These are phyloP conservation scores for Huntiella abstrusa DNA, from an alignment of 2,329 filamentous ascomycete genomes.

Conservation along the genomic window DNA sequence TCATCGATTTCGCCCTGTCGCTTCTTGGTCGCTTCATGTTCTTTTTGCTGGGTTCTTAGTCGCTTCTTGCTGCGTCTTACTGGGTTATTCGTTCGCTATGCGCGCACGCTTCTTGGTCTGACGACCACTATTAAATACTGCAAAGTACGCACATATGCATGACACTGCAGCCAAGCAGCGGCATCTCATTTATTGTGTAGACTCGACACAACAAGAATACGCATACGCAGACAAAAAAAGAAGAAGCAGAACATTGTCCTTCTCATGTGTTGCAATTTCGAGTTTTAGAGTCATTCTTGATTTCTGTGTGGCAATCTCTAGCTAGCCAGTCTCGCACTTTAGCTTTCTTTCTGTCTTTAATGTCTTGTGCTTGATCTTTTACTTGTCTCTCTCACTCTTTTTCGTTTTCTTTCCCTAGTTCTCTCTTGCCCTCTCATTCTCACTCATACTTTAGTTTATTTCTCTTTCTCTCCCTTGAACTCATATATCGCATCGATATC, in stretches of 20 bases:
- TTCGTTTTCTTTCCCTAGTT: neutral
- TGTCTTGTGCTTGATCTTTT: neutral
- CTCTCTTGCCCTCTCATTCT: neutral
- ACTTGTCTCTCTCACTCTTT: neutral
- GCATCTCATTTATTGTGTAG: too few relatives aligned
- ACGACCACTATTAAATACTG: too few relatives aligned
- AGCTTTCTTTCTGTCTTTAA: slow-evolving; percentile 10
- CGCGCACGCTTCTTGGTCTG: too few relatives aligned
- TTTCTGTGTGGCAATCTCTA: slow-evolving; percentile 3
- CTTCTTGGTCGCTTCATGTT: too few relatives aligned
- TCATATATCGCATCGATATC: neutral
- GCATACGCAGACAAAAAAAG: neutral
- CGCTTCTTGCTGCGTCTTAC: too few relatives aligned
- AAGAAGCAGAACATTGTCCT: slow-evolving; percentile 1
- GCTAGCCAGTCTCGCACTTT: neutral
- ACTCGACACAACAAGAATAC: too few relatives aligned
- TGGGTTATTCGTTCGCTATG: too few relatives aligned
- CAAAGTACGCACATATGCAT: too few relatives aligned
- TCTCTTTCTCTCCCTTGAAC: neutral
- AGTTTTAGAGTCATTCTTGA: neutral
- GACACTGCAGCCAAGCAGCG: too few relatives aligned
- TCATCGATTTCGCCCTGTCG: too few relatives aligned
- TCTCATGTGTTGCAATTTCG: neutral
- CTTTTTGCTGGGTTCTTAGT: too few relatives aligned
- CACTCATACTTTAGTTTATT: neutral